Evolutionary conservation across 2,329 filamentous ascomycete genomes (phyloP).

Genomic region (Colletotrichum trifolii): DNA sequence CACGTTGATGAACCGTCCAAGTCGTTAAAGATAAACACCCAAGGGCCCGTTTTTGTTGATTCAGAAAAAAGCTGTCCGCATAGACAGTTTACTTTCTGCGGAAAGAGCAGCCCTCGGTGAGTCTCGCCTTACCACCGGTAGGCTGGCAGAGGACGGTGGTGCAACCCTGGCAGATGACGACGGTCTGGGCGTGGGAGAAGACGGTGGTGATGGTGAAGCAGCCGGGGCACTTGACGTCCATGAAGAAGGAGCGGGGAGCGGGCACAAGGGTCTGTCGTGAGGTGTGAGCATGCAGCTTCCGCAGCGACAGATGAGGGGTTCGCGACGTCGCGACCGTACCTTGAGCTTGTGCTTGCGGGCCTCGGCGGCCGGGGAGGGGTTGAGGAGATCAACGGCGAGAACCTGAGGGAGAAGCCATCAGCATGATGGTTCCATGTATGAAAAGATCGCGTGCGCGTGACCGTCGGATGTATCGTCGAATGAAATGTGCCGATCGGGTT

Average conservation of each 20-base stretch:
- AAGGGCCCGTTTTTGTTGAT: constrained; percentile 46
- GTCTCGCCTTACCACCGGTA: constrained; percentile 97
- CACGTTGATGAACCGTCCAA: constrained; percentile 59
- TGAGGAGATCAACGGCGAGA: constrained; percentile 99
- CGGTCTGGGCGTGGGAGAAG: constrained; percentile 99
- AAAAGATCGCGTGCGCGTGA: constrained; percentile 24
- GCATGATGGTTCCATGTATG: constrained; percentile 37
- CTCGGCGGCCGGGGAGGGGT: constrained; percentile 97
- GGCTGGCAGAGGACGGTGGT: constrained; percentile 99
- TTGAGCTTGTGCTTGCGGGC: constrained; percentile 99
- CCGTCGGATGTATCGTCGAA: constrained; percentile 17
- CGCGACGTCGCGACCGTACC: constrained; percentile 65
- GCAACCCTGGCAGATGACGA: constrained; percentile 99
- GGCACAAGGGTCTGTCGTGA: constrained; percentile 84
- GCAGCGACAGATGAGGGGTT: neutral
- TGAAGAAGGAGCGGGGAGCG: constrained; percentile 99
- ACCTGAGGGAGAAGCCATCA: constrained; percentile 69
- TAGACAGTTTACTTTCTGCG: constrained; percentile 91
- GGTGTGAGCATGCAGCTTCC: constrained; percentile 36
- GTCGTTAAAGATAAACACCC: constrained; percentile 55
- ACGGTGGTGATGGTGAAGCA: constrained; percentile 99
- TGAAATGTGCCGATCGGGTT: neutral
- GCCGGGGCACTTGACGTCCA: constrained; percentile 99
- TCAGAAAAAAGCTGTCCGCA: constrained; percentile 57
- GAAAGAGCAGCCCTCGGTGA: constrained; percentile 99